Base-by-base conservation (phyloP, 1,284 basidiomycete genomes). In the Microbotryum intermedium region DNA sequence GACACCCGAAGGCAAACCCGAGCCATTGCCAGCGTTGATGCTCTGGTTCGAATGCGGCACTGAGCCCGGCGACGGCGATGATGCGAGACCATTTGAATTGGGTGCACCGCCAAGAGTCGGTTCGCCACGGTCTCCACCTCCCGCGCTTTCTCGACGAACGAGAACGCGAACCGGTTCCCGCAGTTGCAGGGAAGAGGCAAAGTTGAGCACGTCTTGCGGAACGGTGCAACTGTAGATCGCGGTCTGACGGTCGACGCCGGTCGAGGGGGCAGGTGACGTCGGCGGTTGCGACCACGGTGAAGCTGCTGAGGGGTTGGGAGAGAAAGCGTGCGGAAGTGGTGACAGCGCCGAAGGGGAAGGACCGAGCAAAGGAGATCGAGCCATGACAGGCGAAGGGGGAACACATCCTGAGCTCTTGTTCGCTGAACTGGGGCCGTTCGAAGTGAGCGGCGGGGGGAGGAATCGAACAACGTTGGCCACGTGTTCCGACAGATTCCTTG, bases 111-210 rank as follows among this genome's bases (percentile, higher is more conserved):
- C 34, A 39, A 39, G 34, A 39, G 34, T 57, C 34, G n/a, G 46
- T 13, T 45, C 47, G 34, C 44, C 42, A n/a, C 52, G 29, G 3
- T 55, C 50, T 6, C 51, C 47, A 16, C 48, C 53, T 3, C 52
- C 57, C 16, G 34, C 23, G 53, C 90, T 91, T 70, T 98, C 93
- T n/a, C 94, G 83, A 53, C 94, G 83, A 18, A 97, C 94, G 8
- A 98, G 83, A 26, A 98, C 94, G 28, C 94, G 84, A 45, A 97
- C 91, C 25, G 92, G 91, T 74, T 98, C 94, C 58, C 88, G 84
- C 4, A 97, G 82, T 71, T 95, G 87, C 60, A 94, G 90, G 13
- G 84, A 81, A 54, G 86, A 83, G 1, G 89, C 88, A 48, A 95
- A 84, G 73, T 92, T 94, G 60, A 93, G 80, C 20, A 95, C 90